Evolutionary conservation across 805 yeast genomes (phyloP), one percentile per base, ranked within the genome.

Genomic region (Candida pseudofarinosa): DNA sequence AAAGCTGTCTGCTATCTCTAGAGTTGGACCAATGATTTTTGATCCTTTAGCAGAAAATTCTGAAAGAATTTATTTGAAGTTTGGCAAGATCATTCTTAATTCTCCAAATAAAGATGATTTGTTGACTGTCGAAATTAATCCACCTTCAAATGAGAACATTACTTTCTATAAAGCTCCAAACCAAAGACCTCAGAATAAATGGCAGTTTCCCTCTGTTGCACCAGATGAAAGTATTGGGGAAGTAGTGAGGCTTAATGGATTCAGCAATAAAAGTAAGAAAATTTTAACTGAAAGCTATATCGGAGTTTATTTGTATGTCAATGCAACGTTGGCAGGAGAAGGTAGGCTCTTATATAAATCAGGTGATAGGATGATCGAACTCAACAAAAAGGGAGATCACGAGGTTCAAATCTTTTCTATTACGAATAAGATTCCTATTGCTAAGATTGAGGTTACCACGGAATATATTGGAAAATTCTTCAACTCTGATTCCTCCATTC

Each of bases 221-320:
- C 80, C 88, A 1, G 82, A 77, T 33, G 96, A 88, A 62, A 69
- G 71, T 12, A 69, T 88, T 43, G 85, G 90, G 30, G 96, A 88
- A 58, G 69, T 77, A 30, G 74, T 88, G 37, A 79, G 79, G 54
- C 69, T 87, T 13, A 71, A 76, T 47, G 86, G 86, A 33, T 63
- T 86, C 17, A 73, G 75, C 15, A 49, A 50, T 40, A 62, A 67
- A 35, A 66, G 67, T 44, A 32, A 13, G 14, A 32, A 32, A 15
- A 50, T 62, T 2, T 63, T 64, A 7, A 71, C 72, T 34, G 76
- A 76, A 41, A 93, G 84, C 52, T 65, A 69, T 38, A 58, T 86
- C 40, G 60, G 72, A 18, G 66, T 86, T 43, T 68, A 73, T 16
- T 71, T 85, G 18, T 88, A 72, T 52, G 67, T 78, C 35, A 85